phyloP scores from a whole-genome alignment of 2,329 filamentous ascomycete species.

The Cercospora janseana region DNA sequence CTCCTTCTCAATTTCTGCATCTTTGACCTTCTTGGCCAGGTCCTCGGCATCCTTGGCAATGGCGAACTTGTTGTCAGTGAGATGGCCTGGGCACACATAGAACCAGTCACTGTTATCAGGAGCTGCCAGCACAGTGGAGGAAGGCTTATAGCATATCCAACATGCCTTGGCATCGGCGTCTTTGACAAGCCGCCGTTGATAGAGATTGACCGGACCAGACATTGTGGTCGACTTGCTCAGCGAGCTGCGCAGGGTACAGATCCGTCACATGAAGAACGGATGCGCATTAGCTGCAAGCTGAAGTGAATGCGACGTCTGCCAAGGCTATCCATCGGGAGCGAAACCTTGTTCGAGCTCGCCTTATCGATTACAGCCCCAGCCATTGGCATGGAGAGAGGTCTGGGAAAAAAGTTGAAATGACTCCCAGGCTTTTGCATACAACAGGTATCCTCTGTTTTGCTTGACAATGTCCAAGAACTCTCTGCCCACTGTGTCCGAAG shows the following conservation, averaged over 20 bases:
- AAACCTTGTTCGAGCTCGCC: too few species aligned
- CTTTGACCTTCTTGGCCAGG: conserved; percentile 54
- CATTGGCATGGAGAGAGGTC: conserved; percentile 1
- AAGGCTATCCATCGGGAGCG: conserved; percentile 2
- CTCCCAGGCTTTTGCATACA: background rate
- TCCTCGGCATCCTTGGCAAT: conserved; percentile 66
- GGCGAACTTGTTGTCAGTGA: conserved; percentile 81
- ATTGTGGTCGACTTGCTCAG: conserved; percentile 24
- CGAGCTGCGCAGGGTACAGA: conserved; percentile 17
- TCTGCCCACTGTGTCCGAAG: conserved; percentile 10
- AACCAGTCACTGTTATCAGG: conserved; percentile 86
- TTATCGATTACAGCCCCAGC: too few species aligned
- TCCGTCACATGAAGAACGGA: conserved; percentile 9
- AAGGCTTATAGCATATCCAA: conserved; percentile 87
- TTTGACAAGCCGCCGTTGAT: conserved; percentile 81
- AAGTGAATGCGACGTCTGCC: conserved; percentile 4
- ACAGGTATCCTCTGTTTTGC: background rate
- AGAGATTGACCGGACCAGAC: conserved; percentile 76
- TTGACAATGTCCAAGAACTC: background rate
- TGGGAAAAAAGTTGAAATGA: conserved; percentile 12
- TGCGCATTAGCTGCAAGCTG: conserved; percentile 16
- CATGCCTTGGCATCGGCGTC: conserved; percentile 81
- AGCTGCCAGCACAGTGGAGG: conserved; percentile 81
- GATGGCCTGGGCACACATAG: conserved; percentile 79
- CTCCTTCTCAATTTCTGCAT: conserved; percentile 49